Conservation (phyloP, 2,329 filamentous ascomycete genomes). For the Ophiocordyceps camponoti-saundersi region DNA sequence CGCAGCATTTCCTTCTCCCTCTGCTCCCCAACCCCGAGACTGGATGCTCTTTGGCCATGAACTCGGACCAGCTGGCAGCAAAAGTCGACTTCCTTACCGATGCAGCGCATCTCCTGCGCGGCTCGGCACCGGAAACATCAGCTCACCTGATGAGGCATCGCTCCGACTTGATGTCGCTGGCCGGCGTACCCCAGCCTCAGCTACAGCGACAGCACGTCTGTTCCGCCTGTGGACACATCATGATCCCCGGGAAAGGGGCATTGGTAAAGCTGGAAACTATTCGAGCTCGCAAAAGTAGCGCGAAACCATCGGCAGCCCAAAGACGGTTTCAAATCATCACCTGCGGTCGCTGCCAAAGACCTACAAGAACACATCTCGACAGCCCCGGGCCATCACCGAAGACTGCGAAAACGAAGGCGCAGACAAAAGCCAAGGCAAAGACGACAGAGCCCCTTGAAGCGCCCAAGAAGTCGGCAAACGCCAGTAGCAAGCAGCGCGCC, state of each 20-base stretch:
- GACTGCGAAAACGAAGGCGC: not conserved
- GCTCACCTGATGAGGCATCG: constrained; percentile 40
- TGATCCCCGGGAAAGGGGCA: constrained; percentile 32
- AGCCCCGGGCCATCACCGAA: constrained; percentile 14
- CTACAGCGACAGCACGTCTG: constrained; percentile 38
- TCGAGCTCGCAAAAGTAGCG: constrained; percentile 1
- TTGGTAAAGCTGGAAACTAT: constrained; percentile 19
- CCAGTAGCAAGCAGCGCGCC: constrained; percentile 47
- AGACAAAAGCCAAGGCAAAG: constrained; percentile 4
- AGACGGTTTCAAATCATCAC: constrained; percentile 11
- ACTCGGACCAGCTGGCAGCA: constrained; percentile 5
- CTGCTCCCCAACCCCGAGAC: not conserved
- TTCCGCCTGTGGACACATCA: constrained; percentile 41
- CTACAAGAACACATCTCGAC: constrained; percentile 23
- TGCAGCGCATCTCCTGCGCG: constrained; percentile 38
- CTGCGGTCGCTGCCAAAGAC: constrained; percentile 27
- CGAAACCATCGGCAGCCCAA: not conserved
- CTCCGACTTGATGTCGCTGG: constrained; percentile 28
- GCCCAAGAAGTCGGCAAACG: constrained; percentile 25
- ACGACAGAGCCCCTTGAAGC: constrained; percentile 1
- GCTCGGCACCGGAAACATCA: constrained; percentile 36
- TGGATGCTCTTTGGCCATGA: constrained; percentile 3
- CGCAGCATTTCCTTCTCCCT: no score
- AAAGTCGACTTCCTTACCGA: constrained; percentile 32
- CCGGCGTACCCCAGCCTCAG: constrained; percentile 25